Base-by-base conservation (phyloP, 176 grass and related monocot genomes). In the Oryza punctata region DNA sequence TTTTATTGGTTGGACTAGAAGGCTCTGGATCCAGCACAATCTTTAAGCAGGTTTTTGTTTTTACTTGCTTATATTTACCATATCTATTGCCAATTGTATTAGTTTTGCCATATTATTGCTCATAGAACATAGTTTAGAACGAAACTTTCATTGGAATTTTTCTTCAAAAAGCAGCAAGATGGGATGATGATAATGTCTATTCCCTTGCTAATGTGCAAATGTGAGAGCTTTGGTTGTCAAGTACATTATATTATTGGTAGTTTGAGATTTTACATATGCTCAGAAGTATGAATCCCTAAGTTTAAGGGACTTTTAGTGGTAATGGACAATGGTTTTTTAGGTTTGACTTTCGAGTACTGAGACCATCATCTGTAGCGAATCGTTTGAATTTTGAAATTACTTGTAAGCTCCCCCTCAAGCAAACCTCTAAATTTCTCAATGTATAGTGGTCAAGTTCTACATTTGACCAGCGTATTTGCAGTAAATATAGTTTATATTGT, bases 21-120 rank as follows among this genome's bases (percentile, higher is more conserved):
- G 87, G 90, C 18, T 85, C 90, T 67, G 85, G 90, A 43, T 90
- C 85, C 16, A 92, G 87, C 85, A 90, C 88, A 16, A 92, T 88
- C 37, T 94, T 95, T 59, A 95, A 95, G 71, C 93, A 92, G 87
- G 90, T 95, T 32, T 71, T 65, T 41, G 26, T 35, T 76, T 54
- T 43, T 60, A 38, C 70, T 60, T 86, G 19, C 70, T 33, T 11
- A 79, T 80, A 73, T 4, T 70, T 27, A 28, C 6, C 13, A 32
- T 60, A 2, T 25, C 14, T n/a, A 27, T 72, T 25, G 49, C 40
- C 18, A 72, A 44, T 82, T 70, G 6, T 70, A 37, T 14, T 7
- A 19, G 14, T 65, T 64, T 81, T 71, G 35, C 29, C 41, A 18
- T 27, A 29, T 11, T 38, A 16, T 70, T 78, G 38, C 40, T 45